A percentile compares a stretch with the other conserved stretches of the same genome.
Conservation (phyloP, 1,139 yeast species). For the Pichia sp. region DNA sequence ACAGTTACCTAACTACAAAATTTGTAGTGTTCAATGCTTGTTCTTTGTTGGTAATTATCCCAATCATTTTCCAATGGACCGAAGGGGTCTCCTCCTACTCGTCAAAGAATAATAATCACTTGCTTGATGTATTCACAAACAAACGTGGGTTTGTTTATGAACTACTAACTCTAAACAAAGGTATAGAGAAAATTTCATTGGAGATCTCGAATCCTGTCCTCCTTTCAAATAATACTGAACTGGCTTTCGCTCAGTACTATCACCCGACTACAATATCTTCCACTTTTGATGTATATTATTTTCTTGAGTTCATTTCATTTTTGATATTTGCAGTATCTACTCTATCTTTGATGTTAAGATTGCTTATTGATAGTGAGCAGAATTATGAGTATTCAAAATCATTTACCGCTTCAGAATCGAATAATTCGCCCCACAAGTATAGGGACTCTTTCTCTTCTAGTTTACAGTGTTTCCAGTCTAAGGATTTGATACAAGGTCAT, state of each 20-base stretch:
- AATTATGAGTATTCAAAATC: not conserved
- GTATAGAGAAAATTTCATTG: not conserved
- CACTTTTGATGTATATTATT: slow-evolving; percentile 38
- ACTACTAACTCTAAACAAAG: slow-evolving; percentile 11
- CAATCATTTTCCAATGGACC: slow-evolving; percentile 6
- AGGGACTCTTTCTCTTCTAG: not conserved
- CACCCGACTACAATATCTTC: not conserved
- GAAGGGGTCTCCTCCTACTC: not conserved
- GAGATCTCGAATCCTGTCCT: slow-evolving; percentile 9
- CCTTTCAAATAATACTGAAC: not conserved
- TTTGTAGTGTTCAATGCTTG: not conserved
- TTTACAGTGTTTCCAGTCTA: slow-evolving; percentile 34
- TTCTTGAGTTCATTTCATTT: slow-evolving; percentile 42
- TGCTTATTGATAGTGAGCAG: slow-evolving; percentile 15
- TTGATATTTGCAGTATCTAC: slow-evolving; percentile 39
- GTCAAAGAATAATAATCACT: not conserved
- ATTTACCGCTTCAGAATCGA: not conserved
- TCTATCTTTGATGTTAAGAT: slow-evolving; percentile 36
- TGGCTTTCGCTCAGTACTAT: not conserved
- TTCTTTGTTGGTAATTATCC: not conserved
- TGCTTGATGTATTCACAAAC: slow-evolving; percentile 28
- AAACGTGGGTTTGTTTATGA: slow-evolving; percentile 31
- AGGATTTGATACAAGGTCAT: slow-evolving; percentile 57
- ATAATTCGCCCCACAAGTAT: not conserved
- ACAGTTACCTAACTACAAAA: not conserved